Evolutionary conservation across 176 grass and related monocot genomes (phyloP).

Genomic region (Lolium multiflorum): DNA sequence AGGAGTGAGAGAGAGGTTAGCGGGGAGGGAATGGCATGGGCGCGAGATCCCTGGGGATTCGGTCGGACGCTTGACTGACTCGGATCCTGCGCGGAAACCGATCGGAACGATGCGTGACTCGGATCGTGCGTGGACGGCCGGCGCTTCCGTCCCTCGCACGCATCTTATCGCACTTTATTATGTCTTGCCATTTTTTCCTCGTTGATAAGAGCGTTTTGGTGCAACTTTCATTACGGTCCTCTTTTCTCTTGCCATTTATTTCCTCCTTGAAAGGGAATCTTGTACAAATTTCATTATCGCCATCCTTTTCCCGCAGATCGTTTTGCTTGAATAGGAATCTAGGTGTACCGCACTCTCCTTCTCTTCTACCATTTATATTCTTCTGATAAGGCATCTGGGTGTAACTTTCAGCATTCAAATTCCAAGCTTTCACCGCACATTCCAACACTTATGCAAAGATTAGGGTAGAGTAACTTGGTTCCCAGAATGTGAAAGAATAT

Average conservation of each 20-base stretch:
- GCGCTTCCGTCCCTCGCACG: not conserved
- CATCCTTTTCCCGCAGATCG: too few species aligned
- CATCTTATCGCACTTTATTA: not conserved
- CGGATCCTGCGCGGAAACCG: slow-evolving; percentile 13
- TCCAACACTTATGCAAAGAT: too few species aligned
- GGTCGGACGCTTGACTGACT: slow-evolving; percentile 11
- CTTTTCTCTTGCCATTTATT: not conserved
- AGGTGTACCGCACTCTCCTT: too few species aligned
- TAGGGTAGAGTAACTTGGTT: too few species aligned
- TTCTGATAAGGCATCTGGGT: too few species aligned
- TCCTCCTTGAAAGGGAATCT: too few species aligned
- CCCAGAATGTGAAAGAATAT: too few species aligned
- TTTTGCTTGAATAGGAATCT: too few species aligned
- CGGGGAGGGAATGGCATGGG: slow-evolving; percentile 22
- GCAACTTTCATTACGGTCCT: not conserved
- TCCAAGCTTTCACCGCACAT: too few species aligned
- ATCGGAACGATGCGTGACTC: not conserved
- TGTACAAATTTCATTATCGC: too few species aligned
- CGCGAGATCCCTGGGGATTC: slow-evolving; percentile 26
- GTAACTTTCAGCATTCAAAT: too few species aligned
- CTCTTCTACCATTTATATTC: too few species aligned
- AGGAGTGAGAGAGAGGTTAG: not conserved
- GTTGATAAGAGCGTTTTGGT: not conserved
- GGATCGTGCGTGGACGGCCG: slow-evolving; percentile 32
- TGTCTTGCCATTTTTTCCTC: not conserved